Evolutionary conservation across 495 filamentous ascomycete genomes (phyloP), one percentile per base, ranked within the genome.

Genomic region (Penicillium paradoxum): DNA sequence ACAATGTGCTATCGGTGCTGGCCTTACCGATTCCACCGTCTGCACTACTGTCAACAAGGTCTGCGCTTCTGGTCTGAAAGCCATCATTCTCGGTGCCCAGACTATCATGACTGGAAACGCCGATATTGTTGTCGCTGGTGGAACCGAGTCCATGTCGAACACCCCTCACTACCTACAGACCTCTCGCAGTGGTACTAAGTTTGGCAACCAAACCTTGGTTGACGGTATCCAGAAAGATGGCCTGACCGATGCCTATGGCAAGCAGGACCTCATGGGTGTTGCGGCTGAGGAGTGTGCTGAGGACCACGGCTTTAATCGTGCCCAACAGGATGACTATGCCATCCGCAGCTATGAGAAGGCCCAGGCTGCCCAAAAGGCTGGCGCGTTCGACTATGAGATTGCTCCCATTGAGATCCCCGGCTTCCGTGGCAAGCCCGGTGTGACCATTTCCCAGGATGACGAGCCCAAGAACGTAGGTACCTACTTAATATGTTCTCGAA

Each of bases 1-100:
- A 44, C 93, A 98, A 75, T 95, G 88, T 68, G 90, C 91, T 49
- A 78, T 98, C 63, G 79, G 81, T 59, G 93, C 90, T 57, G 93
- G 93, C 44, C 86, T 98, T 49, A 69, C 80, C 2, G 75, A 93
- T 15, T 77, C 79, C 13, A 88, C 86, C 45, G 83, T 96, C 62
- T 88, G 85, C 74, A 97, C 95, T 37, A 95, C 91, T 25, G 81
- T 98, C 52, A 98, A 97, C 85, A 98, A 98, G 76, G 93, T 98
- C 62, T 98, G 93, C 80, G 93, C 93, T 51, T 96, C 90, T 41
- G 82, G 84, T 37, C 64, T 96, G 63, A 98, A 98, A 76, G 90
- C 93, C 54, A 85, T 97, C 70, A 92, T 96, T 57, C 81, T 98
- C 50, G 95, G 87, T 45, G 87, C 93, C 22, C 93, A 97, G 76